Evolutionary conservation across 2,329 filamentous ascomycete species (phyloP).

Genomic region (Kalmusia sp.): DNA sequence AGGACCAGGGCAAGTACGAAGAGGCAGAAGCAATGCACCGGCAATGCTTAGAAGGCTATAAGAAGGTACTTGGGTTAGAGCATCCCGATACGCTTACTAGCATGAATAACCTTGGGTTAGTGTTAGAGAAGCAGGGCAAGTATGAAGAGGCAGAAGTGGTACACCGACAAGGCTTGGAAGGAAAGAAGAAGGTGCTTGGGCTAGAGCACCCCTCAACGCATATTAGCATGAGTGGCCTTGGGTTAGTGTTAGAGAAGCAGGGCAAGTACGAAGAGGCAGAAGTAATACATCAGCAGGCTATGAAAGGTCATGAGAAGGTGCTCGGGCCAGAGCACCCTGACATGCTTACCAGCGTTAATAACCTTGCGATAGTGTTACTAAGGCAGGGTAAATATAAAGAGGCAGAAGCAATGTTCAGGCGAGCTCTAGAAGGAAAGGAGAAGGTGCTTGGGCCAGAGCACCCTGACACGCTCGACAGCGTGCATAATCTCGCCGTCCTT

Average conservation of each 20-base stretch:
- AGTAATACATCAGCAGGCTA: neutral
- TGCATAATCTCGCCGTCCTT: conserved; percentile 1
- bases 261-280: neutral
- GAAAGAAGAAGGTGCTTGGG: neutral
- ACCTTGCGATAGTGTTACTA: too few species aligned
- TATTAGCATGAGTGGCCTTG: too few species aligned
- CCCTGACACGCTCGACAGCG: conserved; percentile 11
- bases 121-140: neutral
- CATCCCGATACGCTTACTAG: conserved; percentile 11
- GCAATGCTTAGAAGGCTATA: neutral
- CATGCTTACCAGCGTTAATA: too few species aligned
- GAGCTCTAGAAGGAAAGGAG: conserved; percentile 1
- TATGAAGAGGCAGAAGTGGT: neutral
- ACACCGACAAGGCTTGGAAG: neutral
- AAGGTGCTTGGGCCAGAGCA: conserved; percentile 10
- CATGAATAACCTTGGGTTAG: conserved; percentile 7
- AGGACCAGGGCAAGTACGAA: neutral
- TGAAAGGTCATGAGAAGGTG: too few species aligned
- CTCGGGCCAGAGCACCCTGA: too few species aligned
- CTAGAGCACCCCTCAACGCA: too few species aligned
- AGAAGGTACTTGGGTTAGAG: neutral
- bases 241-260: too few species aligned
- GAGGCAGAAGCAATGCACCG: neutral
- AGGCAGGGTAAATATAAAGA: too few species aligned
- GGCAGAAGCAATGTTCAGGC: neutral